phyloP scores from a whole-genome alignment of 176 grass and related monocot genomes.

The Triticum dicoccoides region DNA sequence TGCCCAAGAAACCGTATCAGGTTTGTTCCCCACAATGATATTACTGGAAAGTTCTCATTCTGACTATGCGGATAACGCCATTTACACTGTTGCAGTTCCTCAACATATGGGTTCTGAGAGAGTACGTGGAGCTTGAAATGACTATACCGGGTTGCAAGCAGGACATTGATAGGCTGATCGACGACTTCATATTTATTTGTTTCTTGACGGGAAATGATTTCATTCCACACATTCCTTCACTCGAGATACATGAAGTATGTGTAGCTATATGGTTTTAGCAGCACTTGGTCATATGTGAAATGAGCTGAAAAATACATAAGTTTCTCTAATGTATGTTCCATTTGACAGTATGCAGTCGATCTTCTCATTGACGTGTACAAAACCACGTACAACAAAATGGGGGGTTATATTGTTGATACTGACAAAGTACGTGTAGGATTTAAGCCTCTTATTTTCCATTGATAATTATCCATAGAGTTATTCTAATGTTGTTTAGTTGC shows the following conservation, averaged over 20 bases:
- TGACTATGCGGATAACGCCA: not conserved
- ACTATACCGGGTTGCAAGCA: conserved; percentile 41
- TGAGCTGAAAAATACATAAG: not conserved
- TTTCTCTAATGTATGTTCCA: not conserved
- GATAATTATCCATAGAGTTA: not conserved
- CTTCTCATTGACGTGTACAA: conserved; percentile 55
- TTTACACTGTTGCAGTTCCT: conserved; percentile 52
- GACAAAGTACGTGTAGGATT: conserved; percentile 29
- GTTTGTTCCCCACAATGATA: conserved; percentile 9
- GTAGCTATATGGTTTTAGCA: not conserved
- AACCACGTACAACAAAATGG: conserved; percentile 55
- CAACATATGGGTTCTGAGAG: conserved; percentile 76
- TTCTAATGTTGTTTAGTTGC: not conserved
- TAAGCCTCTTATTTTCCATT: not conserved
- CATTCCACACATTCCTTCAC: conserved; percentile 69
- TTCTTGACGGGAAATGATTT: conserved; percentile 95
- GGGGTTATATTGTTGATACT: conserved; percentile 53
- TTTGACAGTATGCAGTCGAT: conserved; percentile 44
- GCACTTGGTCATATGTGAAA: not conserved
- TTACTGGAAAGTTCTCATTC: not conserved
- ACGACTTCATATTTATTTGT: conserved; percentile 80
- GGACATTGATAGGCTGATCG: conserved; percentile 57
- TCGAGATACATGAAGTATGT: conserved; percentile 67
- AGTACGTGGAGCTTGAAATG: conserved; percentile 75
- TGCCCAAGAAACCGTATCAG: conserved; percentile 35